Percentiles rank a stretch among this genome's conserved stretches.
phyloP scores from a whole-genome alignment of 1,139 yeast genomes.

The Sugiyamaella pinicola region DNA sequence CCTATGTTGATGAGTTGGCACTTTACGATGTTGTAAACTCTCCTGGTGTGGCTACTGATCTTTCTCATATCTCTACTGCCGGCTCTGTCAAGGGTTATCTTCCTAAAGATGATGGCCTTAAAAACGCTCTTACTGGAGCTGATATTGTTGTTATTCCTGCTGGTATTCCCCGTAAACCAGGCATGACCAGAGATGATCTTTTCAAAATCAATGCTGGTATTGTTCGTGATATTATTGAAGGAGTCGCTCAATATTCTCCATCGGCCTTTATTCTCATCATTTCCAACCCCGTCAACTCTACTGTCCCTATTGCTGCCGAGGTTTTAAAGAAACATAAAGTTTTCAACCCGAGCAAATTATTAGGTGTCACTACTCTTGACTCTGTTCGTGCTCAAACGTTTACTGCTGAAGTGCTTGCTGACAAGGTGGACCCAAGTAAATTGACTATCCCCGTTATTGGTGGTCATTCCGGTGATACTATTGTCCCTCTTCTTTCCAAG shows the following conservation, averaged over 20 bases:
- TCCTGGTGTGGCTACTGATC: constrained; percentile 96
- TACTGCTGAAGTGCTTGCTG: constrained; percentile 66
- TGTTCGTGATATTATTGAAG: constrained; percentile 88
- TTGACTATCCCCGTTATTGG: constrained; percentile 68
- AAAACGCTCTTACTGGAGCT: constrained; percentile 72
- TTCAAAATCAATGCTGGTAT: constrained; percentile 97
- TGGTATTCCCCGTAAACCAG: constrained; percentile 99
- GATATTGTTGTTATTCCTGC: constrained; percentile 96
- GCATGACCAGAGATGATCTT: constrained; percentile 94
- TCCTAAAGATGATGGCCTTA: constrained; percentile 84
- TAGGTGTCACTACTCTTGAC: constrained; percentile 97
- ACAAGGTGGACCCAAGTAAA: constrained; percentile 68
- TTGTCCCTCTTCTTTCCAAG: constrained; percentile 89
- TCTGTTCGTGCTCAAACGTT: constrained; percentile 92
- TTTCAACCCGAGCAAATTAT: constrained; percentile 87
- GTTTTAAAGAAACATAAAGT: constrained; percentile 83
- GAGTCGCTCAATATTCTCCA: constrained; percentile 84
- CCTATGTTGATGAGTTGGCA: constrained; percentile 79
- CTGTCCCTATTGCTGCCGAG: constrained; percentile 97
- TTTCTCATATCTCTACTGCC: constrained; percentile 90
- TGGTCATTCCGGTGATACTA: constrained; percentile 98
- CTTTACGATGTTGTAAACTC: constrained; percentile 92
- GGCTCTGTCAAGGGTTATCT: constrained; percentile 77
- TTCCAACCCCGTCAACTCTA: constrained; percentile 97
- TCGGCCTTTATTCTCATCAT: constrained; percentile 85